These are phyloP conservation scores for Hydnum rufescens DNA, from an alignment of 768 basidiomycete species.

Conservation along the genomic window DNA sequence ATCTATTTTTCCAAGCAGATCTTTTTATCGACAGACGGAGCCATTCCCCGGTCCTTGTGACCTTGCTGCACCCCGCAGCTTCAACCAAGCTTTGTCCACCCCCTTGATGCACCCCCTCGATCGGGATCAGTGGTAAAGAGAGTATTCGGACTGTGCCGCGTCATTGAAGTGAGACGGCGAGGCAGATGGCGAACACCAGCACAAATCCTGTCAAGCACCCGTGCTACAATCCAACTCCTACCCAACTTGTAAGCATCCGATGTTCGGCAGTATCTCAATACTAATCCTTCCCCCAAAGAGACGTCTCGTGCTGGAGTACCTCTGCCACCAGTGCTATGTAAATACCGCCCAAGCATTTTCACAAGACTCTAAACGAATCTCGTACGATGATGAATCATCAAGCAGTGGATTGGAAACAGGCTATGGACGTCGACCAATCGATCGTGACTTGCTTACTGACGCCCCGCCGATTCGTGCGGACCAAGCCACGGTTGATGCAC, in stretches of 20 bases:
- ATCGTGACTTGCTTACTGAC: background rate
- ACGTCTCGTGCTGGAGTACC: constrained; percentile 38
- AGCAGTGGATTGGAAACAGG: background rate
- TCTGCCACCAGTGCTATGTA: constrained; percentile 55
- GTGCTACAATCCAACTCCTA: background rate
- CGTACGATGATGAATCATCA: background rate
- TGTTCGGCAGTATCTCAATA: background rate
- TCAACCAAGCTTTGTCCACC: too few species aligned
- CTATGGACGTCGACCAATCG: background rate
- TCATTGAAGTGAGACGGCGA: too few species aligned
- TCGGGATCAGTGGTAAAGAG: too few species aligned
- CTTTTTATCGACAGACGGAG: too few species aligned
- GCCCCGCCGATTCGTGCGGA: background rate
- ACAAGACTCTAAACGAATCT: background rate
- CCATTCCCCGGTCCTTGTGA: too few species aligned
- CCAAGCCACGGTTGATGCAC: background rate
- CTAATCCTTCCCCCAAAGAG: background rate
- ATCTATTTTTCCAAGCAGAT: background rate
- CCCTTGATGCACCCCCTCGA: too few species aligned
- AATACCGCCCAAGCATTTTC: constrained; percentile 45
- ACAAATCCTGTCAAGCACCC: background rate
- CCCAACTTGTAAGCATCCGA: background rate
- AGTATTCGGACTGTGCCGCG: too few species aligned
- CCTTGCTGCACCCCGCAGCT: too few species aligned
- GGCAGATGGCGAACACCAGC: background rate